Conservation (phyloP, 495 filamentous ascomycete species). For the Evansstolkia leycettana region DNA sequence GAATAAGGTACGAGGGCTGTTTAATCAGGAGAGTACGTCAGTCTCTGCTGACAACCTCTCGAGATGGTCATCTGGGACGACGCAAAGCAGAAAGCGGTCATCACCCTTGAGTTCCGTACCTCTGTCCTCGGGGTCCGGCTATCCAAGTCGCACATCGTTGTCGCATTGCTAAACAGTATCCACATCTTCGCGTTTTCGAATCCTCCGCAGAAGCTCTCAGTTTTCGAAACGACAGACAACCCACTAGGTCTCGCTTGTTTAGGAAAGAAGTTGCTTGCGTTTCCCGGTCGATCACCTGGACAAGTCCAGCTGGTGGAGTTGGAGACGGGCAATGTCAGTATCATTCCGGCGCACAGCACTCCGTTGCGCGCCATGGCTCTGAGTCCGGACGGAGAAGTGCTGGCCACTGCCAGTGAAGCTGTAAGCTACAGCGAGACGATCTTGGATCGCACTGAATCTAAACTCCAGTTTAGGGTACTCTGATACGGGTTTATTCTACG, state of each 20-base stretch:
- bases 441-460: no score
- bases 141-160: constrained; percentile 65
- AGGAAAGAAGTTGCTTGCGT: constrained; percentile 56
- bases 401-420: constrained; percentile 86
- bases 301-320: constrained; percentile 90
- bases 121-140: constrained; percentile 67
- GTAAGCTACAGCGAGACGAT: constrained; percentile 25
- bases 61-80: constrained; percentile 91
- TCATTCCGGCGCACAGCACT: constrained; percentile 82
- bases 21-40: constrained; percentile 1
- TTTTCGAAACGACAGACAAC: constrained; percentile 84
- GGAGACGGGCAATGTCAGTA: constrained; percentile 72
- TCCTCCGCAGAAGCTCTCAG: constrained; percentile 56
- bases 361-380: constrained; percentile 68
- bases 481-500: constrained; percentile 75
- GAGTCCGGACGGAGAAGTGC: constrained; percentile 64
- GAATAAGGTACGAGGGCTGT: constrained; percentile 54
- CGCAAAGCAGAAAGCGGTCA: constrained; percentile 57
- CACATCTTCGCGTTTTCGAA: constrained; percentile 76
- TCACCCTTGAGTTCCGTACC: constrained; percentile 64
- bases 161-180: constrained; percentile 71
- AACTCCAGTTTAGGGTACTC: constrained; percentile 49
- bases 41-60: neutral
- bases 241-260: constrained; percentile 70
- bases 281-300: constrained; percentile 73